Conservation (phyloP, 2,329 filamentous ascomycete species). For the Piedraia hortae region DNA sequence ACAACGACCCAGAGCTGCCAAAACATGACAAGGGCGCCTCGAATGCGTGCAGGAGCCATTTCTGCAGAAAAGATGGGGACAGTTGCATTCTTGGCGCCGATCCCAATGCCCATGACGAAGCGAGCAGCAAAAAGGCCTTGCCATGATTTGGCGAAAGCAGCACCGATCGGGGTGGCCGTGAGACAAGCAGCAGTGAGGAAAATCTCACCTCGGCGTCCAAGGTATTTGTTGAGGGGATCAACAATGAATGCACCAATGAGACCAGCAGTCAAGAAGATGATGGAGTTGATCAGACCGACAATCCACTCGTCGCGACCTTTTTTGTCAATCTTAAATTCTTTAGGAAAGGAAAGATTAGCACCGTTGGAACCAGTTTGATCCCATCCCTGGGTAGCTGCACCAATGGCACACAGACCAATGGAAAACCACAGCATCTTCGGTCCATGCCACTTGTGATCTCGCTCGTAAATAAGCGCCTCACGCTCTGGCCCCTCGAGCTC, state of each 20-base stretch:
- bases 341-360: conserved; percentile 12
- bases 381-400: conserved; percentile 13
- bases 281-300: conserved; percentile 38
- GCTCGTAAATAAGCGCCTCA: conserved; percentile 18
- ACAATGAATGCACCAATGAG: conserved; percentile 13
- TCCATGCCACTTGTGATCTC: conserved; percentile 15
- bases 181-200: conserved; percentile 24
- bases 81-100: conserved; percentile 18
- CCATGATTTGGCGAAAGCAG: conserved; percentile 30
- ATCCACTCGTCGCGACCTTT: conserved; percentile 23
- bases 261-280: conserved; percentile 19
- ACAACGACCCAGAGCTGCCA: conserved; percentile 15
- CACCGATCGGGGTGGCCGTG: conserved; percentile 30
- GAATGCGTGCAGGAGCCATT: conserved; percentile 11
- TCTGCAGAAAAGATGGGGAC: conserved; percentile 14
- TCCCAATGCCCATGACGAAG: conserved; percentile 12
- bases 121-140: conserved; percentile 13
- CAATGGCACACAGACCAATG: conserved; percentile 11
- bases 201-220: conserved; percentile 14
- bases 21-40: conserved; percentile 28
- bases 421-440: conserved; percentile 11
- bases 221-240: conserved; percentile 13
- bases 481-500: conserved; percentile 18
- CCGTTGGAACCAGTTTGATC: conserved; percentile 11
- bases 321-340: conserved; percentile 6